Evolutionary conservation across 345 rosid genomes (phyloP).

Genomic region (Syzygium oleosum): DNA sequence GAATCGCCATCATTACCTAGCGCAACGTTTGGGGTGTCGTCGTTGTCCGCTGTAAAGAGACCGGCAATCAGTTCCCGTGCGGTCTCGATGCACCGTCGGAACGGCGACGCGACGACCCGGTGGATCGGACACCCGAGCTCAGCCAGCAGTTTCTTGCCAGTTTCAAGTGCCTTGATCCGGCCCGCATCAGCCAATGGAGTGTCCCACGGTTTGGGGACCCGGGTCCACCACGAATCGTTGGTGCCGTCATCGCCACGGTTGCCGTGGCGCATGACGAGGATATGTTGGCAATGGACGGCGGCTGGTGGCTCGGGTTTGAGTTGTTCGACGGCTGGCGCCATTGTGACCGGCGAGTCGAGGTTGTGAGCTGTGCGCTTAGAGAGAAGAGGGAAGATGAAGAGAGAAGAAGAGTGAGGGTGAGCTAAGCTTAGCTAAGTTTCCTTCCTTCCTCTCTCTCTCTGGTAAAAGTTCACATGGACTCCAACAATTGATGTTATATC

Average conservation of each 20-base stretch:
- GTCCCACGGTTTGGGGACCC: slow-evolving; percentile 65
- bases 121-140: slow-evolving; percentile 52
- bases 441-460: no score
- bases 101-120: slow-evolving; percentile 79
- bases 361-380: not conserved
- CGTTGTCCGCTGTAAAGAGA: slow-evolving; percentile 32
- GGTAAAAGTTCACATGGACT: no score
- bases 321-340: not conserved
- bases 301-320: not conserved
- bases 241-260: slow-evolving; percentile 63
- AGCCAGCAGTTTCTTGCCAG: slow-evolving; percentile 35
- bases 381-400: not conserved
- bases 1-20: slow-evolving; percentile 1
- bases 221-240: slow-evolving; percentile 30
- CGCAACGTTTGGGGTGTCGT: slow-evolving; percentile 3
- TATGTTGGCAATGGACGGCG: slow-evolving; percentile 26
- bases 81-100: slow-evolving; percentile 68
- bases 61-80: slow-evolving; percentile 50
- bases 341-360: not conserved
- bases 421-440: no score
- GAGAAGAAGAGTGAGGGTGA: not conserved
- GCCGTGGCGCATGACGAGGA: slow-evolving; percentile 79
- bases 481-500: no score
- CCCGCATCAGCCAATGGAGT: slow-evolving; percentile 47
- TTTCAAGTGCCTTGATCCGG: slow-evolving; percentile 32